Conservation (phyloP, 208 protist species). For the Jaenimonas drosophilae region DNA sequence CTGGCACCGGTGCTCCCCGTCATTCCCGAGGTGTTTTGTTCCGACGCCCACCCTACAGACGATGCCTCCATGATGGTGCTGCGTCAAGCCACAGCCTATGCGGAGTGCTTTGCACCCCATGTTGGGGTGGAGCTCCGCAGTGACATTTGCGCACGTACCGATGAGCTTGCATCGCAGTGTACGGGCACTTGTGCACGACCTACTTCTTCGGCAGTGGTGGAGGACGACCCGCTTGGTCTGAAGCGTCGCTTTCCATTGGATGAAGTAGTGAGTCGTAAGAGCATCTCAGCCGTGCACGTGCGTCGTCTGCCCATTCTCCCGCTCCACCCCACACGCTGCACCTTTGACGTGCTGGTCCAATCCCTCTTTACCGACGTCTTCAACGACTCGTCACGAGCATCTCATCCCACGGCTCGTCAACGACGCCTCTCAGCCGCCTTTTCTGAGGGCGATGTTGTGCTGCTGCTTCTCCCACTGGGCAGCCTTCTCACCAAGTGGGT, state of each 20-base stretch:
- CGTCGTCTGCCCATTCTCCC: neutral
- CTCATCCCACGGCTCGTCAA: neutral
- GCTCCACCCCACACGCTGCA: no score
- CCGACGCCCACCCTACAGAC: neutral
- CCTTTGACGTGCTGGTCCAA: no score
- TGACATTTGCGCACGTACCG: constrained; percentile 26
- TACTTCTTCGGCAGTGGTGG: no score
- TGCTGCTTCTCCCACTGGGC: constrained; percentile 51
- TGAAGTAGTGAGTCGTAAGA: neutral
- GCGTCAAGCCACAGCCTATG: no score
- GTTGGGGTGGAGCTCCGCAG: constrained; percentile 72
- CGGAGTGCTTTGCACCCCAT: no score
- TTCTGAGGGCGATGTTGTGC: constrained; percentile 49
- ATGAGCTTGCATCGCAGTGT: constrained; percentile 17
- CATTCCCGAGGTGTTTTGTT: constrained; percentile 48
- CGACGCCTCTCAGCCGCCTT: constrained; percentile 14
- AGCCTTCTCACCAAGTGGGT: constrained; percentile 17
- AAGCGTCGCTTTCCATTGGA: neutral
- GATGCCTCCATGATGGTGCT: no score
- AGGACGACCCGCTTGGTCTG: neutral
- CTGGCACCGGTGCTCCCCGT: constrained; percentile 36
- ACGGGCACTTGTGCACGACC: no score
- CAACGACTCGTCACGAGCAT: neutral
- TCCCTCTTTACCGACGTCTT: neutral
- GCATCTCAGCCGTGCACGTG: neutral